Conservation (phyloP, 164 flowering plant species). For the Nymphaea thermarum region DNA sequence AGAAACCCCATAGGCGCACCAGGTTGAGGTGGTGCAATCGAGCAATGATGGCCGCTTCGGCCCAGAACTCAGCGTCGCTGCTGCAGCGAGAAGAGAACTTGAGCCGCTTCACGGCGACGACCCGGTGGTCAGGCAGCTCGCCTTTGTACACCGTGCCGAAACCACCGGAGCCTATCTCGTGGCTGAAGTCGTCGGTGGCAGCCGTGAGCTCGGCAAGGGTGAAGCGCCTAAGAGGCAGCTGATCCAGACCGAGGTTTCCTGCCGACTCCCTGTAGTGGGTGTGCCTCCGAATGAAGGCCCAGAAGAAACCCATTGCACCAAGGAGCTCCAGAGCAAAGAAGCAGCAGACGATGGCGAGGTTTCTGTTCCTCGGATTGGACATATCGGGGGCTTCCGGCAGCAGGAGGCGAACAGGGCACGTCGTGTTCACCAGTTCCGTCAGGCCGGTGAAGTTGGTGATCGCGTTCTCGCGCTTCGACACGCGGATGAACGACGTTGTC, state of each 20-base stretch:
- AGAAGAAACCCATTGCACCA: conserved; percentile 45
- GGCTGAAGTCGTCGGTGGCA: conserved; percentile 52
- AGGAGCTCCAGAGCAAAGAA: conserved; percentile 54
- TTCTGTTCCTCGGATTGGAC: conserved; percentile 30
- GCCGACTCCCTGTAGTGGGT: conserved; percentile 72
- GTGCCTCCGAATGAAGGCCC: conserved; percentile 57
- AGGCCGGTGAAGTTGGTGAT: conserved; percentile 44
- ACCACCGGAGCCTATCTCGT: conserved; percentile 55
- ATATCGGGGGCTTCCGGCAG: conserved; percentile 46
- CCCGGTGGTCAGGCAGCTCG: conserved; percentile 40
- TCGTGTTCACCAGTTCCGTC: conserved; percentile 32
- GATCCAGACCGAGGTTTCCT: conserved; percentile 50
- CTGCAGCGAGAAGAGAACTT: conserved; percentile 6
- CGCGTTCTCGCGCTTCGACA: conserved; percentile 27
- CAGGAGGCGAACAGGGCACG: conserved; percentile 42
- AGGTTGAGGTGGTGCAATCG: conserved; percentile 82
- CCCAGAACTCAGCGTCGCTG: conserved; percentile 34
- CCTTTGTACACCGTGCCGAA: conserved; percentile 65
- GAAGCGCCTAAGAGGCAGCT: conserved; percentile 60
- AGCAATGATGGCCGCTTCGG: conserved; percentile 74
- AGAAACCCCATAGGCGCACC: conserved; percentile 73
- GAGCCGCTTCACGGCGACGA: conserved; percentile 57
- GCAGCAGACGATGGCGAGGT: conserved; percentile 37
- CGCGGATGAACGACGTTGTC: conserved; percentile 32
- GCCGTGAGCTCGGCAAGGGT: conserved; percentile 44